Conservation (phyloP, 106 monocot species). For the Phalaenopsis aphrodite region DNA sequence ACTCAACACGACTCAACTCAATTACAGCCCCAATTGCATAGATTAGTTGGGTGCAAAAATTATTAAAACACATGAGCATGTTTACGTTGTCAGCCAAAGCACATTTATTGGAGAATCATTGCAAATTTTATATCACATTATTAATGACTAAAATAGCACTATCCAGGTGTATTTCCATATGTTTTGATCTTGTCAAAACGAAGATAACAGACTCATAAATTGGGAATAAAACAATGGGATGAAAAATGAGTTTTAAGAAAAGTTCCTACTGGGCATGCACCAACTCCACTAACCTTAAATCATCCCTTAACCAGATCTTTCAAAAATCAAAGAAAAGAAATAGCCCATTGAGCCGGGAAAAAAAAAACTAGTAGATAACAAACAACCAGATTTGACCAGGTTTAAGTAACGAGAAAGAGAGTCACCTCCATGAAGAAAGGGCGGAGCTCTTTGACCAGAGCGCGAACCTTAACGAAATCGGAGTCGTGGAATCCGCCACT, state of each 20-base stretch:
- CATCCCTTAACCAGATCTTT: background rate
- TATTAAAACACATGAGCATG: background rate
- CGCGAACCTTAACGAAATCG: background rate
- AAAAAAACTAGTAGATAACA: background rate
- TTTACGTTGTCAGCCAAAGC: background rate
- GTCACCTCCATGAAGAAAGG: constrained; percentile 5
- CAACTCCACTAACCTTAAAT: background rate
- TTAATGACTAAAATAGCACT: too few relatives aligned
- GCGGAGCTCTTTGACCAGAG: background rate
- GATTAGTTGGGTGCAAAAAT: background rate
- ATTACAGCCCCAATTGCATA: background rate
- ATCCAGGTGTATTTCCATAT: too few relatives aligned
- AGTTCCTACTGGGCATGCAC: background rate
- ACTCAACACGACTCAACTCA: too few relatives aligned
- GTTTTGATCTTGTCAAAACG: too few relatives aligned
- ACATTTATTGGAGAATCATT: too few relatives aligned
- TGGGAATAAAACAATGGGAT: too few relatives aligned
- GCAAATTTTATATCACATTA: too few relatives aligned
- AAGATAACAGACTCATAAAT: too few relatives aligned
- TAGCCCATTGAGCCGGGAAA: background rate
- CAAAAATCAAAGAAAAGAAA: background rate
- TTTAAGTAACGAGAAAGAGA: background rate
- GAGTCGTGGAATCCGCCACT: background rate
- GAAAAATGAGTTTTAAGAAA: too few relatives aligned
- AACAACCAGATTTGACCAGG: background rate